Evolutionary conservation across 106 monocot species (phyloP), one percentile per base, ranked within the genome.

Genomic region (Dendrobium catenatum): DNA sequence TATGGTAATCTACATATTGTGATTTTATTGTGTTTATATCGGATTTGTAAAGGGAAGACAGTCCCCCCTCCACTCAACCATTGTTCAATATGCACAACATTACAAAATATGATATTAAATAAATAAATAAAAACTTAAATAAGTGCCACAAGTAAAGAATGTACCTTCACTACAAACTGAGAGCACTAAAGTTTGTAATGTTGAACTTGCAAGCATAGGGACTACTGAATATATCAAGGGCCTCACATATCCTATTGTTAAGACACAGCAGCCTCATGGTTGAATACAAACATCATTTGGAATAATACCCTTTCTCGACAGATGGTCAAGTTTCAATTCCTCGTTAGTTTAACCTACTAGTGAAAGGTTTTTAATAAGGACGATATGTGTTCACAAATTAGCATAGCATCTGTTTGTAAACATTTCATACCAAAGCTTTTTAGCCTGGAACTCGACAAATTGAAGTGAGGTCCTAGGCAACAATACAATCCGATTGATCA

Each of bases 401-500:
- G 88, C 79, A 47, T 70, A 24, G 73, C 91, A 95, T 5, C 93
- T 91, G 79, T 78, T 87, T 51, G 82, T 79, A 85, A 99, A 99
- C 90, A 99, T 99, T 86, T 95, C 95, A 82, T 99, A 93, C 98
- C 98, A 99, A 6, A 95, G 82, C 86, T 85, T 99, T 85, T 99
- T 99, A 40, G 98, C 98, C n/a, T 93, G 95, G 1, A 37, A 37
- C 37, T 37, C 37, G 37, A 37, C 37, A 37, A 37, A 37, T 37
- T 37, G 37, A 37, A 37, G 3, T 37, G 37, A 37, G 37, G 3
- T 3, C 37, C 37, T 37, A 37, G 37, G 37, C 2, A 37, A 37
- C 37, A 37, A 37, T 37, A 37, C 37, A 37, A 37, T 37, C 37
- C 3, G 37, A 37, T 3, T 37, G 37, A 37, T 37, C 37, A 37